Evolutionary conservation across 108 stramenopile species (phyloP).

Genomic region (Cyclotella baltica): DNA sequence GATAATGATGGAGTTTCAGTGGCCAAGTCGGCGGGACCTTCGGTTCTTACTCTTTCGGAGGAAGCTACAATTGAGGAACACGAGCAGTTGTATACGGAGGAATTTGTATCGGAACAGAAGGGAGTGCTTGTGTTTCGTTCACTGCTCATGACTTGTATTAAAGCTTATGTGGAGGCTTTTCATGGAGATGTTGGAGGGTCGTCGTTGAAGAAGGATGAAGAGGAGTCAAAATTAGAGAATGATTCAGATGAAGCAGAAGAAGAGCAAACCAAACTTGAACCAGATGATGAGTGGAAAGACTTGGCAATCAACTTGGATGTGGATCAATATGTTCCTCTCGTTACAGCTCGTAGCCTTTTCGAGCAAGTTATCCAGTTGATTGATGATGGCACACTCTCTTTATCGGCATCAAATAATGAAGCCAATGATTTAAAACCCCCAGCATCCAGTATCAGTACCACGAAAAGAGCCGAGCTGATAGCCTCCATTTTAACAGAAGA

Average conservation of each 20-base stretch:
- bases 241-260: not conserved
- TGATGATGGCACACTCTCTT: conserved; percentile 9
- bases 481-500: conserved; percentile 39
- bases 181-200: conserved; percentile 30
- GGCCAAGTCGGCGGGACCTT: not conserved
- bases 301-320: conserved; percentile 17
- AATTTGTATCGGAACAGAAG: conserved; percentile 33
- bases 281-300: conserved; percentile 20
- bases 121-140: conserved; percentile 44
- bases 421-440: not conserved
- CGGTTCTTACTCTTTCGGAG: conserved; percentile 1
- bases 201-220: no score
- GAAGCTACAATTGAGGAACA: conserved; percentile 42
- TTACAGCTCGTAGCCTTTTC: conserved; percentile 40
- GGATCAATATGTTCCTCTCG: conserved; percentile 38
- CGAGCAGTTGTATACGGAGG: conserved; percentile 28
- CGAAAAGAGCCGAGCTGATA: conserved; percentile 21
- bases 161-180: conserved; percentile 41
- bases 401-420: not conserved
- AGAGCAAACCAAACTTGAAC: not conserved
- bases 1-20: not conserved
- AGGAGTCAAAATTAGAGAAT: conserved; percentile 1
- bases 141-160: conserved; percentile 37
- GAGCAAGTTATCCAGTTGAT: conserved; percentile 36
- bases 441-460: not conserved